phyloP scores from a whole-genome alignment of 257 asterid genomes.

The Pogostemon cablin region DNA sequence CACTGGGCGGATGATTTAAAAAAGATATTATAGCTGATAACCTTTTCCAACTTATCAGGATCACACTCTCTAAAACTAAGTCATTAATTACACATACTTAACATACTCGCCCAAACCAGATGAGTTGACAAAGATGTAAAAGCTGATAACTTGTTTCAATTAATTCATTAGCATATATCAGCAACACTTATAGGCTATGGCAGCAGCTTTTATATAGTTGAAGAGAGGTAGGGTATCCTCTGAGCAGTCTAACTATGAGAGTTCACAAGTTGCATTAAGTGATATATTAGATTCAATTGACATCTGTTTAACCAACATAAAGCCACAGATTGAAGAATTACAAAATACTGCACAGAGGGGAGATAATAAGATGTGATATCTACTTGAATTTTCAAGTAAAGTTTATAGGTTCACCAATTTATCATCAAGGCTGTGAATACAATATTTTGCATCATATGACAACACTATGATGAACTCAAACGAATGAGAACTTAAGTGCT shows the following conservation, averaged over 20 bases:
- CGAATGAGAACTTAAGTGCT: neutral
- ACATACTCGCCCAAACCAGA: too few relatives aligned
- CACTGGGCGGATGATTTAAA: neutral
- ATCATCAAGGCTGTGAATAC: too few relatives aligned
- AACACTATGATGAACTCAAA: neutral
- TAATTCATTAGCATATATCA: neutral
- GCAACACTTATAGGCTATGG: neutral
- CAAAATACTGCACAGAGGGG: neutral
- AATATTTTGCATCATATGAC: conserved; percentile 1
- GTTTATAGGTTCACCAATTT: too few relatives aligned
- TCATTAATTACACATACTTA: too few relatives aligned
- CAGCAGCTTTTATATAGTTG: neutral
- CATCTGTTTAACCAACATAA: neutral
- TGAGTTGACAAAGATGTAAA: too few relatives aligned
- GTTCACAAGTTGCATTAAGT: neutral
- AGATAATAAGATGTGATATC: neutral
- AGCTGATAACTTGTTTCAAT: neutral
- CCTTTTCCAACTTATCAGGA: too few relatives aligned
- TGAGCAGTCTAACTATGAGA: neutral
- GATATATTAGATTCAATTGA: neutral
- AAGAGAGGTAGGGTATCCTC: neutral
- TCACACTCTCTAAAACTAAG: too few relatives aligned
- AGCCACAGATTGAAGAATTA: neutral
- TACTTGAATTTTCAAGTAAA: too few relatives aligned
- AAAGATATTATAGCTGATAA: neutral